Evolutionary conservation across 495 filamentous ascomycete species (phyloP).

Genomic region (Hapsidospora chrysogenum): DNA sequence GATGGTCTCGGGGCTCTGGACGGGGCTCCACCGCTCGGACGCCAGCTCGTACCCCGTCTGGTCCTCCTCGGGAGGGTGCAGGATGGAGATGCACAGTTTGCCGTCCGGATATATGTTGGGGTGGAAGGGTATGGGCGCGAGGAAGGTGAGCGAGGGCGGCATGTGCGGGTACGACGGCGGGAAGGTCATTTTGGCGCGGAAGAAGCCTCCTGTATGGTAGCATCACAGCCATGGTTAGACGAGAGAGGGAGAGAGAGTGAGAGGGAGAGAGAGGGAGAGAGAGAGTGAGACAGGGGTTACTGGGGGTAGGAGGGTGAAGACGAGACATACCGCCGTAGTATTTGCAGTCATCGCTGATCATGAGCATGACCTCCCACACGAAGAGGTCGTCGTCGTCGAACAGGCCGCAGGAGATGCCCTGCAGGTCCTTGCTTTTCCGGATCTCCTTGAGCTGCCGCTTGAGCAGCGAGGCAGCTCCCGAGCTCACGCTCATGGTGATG

Average conservation of each 20-base stretch:
- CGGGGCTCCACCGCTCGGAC: constrained; percentile 90
- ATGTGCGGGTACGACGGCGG: constrained; percentile 72
- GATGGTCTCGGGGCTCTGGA: constrained; percentile 93
- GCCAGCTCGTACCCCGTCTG: constrained; percentile 88
- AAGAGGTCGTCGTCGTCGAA: constrained; percentile 80
- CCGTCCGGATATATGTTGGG: constrained; percentile 88
- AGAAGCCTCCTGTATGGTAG: constrained; percentile 58
- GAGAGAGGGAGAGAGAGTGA: background rate
- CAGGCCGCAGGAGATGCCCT: constrained; percentile 84
- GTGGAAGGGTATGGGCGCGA: constrained; percentile 72
- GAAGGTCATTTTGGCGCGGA: constrained; percentile 65
- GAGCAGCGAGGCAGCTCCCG: constrained; percentile 47
- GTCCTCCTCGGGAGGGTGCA: constrained; percentile 92
- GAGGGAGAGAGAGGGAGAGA: background rate
- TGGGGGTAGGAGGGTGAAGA: too few species aligned
- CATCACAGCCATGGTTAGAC: background rate
- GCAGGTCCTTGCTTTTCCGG: constrained; percentile 79
- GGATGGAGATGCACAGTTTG: constrained; percentile 90
- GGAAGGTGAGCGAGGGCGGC: constrained; percentile 86
- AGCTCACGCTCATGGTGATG: constrained; percentile 1
- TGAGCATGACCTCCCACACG: constrained; percentile 98
- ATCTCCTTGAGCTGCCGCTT: constrained; percentile 81
- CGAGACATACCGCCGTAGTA: constrained; percentile 61
- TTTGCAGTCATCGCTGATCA: constrained; percentile 94
- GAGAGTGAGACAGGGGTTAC: background rate